Evolutionary conservation across 2,329 filamentous ascomycete genomes (phyloP).

Genomic region (Botrytis fragariae): DNA sequence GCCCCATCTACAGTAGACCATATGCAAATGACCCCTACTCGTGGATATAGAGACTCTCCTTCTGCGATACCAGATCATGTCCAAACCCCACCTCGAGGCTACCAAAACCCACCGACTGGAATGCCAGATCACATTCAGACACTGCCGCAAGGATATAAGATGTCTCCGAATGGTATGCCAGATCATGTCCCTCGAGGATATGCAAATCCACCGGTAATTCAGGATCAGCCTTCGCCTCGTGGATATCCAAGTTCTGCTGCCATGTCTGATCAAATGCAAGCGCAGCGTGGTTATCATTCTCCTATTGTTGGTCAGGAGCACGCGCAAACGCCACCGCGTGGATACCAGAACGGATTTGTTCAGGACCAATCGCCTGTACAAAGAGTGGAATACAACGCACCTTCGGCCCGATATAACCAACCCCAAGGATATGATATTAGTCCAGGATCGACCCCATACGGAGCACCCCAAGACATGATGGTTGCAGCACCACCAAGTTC

Average conservation of each 20-base stretch:
- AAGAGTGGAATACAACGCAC: conserved; percentile 44
- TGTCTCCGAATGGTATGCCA: conserved; percentile 42
- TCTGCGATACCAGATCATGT: conserved; percentile 45
- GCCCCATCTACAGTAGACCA: conserved; percentile 31
- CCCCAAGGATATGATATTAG: conserved; percentile 30
- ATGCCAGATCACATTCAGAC: conserved; percentile 47
- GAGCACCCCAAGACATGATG: conserved; percentile 23
- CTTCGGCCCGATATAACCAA: conserved; percentile 27
- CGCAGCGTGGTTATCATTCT: conserved; percentile 40
- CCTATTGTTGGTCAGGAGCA: conserved; percentile 32
- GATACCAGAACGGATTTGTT: conserved; percentile 46
- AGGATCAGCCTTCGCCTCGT: conserved; percentile 49
- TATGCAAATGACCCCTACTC: conserved; percentile 47
- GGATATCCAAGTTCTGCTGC: conserved; percentile 37
- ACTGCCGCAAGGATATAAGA: conserved; percentile 42
- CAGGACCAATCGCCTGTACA: conserved; percentile 54
- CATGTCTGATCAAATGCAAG: conserved; percentile 45
- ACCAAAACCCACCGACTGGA: conserved; percentile 42
- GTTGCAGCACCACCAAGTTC: conserved; percentile 21
- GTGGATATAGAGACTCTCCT: conserved; percentile 40
- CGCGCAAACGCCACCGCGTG: conserved; percentile 49
- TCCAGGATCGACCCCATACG: conserved; percentile 29
- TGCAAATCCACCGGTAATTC: conserved; percentile 40
- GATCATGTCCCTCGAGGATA: conserved; percentile 48
- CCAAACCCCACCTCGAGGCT: conserved; percentile 48